phyloP scores from a whole-genome alignment of 2,329 filamentous ascomycete genomes.

The Ophiostoma quercus region DNA sequence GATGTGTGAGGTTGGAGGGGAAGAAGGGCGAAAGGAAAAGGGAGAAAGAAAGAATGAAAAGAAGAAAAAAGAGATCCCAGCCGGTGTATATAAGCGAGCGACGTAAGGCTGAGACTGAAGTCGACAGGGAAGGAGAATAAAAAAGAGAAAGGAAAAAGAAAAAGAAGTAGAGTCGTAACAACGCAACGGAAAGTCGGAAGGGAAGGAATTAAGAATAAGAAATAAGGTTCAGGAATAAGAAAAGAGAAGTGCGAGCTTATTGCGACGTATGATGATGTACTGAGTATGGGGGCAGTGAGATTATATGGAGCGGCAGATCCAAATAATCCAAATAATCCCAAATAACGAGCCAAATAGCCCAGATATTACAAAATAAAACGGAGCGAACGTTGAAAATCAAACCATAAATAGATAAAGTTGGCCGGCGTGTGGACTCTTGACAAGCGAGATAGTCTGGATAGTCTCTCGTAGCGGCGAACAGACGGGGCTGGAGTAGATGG shows the following conservation, averaged over 20 bases:
- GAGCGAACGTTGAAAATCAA: neutral
- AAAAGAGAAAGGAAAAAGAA: constrained; percentile 11
- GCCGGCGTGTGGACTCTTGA: neutral
- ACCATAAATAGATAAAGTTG: constrained; percentile 14
- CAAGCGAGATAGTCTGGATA: neutral
- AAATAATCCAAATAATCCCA: neutral
- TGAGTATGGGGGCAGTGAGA: neutral
- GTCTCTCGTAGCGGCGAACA: neutral
- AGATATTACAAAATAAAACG: neutral
- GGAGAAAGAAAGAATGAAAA: neutral
- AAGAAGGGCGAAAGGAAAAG: neutral
- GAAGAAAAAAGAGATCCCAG: neutral
- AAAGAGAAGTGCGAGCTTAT: neutral
- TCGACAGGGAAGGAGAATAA: neutral
- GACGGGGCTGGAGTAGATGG: neutral
- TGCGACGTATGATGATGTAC: neutral
- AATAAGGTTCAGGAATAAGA: neutral
- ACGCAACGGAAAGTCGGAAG: neutral
- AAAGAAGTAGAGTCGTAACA: constrained; percentile 13
- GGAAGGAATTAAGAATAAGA: constrained; percentile 17
- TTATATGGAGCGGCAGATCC: constrained; percentile 10
- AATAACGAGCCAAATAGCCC: neutral
- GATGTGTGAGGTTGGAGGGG: neutral
- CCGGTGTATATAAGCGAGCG: constrained; percentile 3
- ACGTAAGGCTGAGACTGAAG: constrained; percentile 9